Conservation (phyloP, 1,139 yeast species). For the Kodamaea fungicola region DNA sequence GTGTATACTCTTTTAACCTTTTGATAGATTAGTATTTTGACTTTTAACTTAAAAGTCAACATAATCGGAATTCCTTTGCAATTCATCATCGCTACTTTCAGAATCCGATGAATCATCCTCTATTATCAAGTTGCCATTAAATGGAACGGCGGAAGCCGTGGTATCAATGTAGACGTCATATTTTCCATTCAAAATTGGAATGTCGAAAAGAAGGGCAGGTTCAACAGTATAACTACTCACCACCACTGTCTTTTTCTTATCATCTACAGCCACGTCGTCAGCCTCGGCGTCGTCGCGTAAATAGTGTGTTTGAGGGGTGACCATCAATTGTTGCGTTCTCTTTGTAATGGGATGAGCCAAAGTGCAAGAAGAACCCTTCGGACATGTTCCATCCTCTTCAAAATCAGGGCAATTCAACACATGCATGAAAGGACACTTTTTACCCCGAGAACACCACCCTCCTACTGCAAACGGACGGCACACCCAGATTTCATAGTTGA, state of each 20-base stretch:
- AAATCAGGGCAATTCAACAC: slow-evolving; percentile 68
- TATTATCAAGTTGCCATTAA: too few relatives aligned
- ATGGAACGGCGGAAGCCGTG: neutral
- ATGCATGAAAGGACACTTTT: slow-evolving; percentile 55
- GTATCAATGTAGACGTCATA: slow-evolving; percentile 29
- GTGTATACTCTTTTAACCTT: too few relatives aligned
- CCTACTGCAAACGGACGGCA: slow-evolving; percentile 68
- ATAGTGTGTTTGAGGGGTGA: slow-evolving; percentile 17
- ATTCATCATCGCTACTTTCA: slow-evolving; percentile 16
- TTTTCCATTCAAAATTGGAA: slow-evolving; percentile 18
- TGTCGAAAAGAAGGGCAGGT: slow-evolving; percentile 23
- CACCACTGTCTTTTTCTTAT: slow-evolving; percentile 13
- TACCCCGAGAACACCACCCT: slow-evolving; percentile 68
- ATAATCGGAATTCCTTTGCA: slow-evolving; percentile 28
- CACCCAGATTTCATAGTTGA: slow-evolving; percentile 40
- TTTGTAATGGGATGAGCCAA: slow-evolving; percentile 44
- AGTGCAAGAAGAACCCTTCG: slow-evolving; percentile 45
- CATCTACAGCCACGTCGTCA: slow-evolving; percentile 28
- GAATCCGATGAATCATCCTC: too few relatives aligned
- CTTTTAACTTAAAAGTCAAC: slow-evolving; percentile 11
- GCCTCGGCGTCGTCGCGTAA: slow-evolving; percentile 16
- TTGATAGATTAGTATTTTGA: too few relatives aligned
- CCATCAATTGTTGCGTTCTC: slow-evolving; percentile 26
- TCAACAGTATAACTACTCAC: slow-evolving; percentile 36
- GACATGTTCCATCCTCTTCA: slow-evolving; percentile 57